Conservation (phyloP, 768 basidiomycete genomes). For the Lactarius akahatsu region DNA sequence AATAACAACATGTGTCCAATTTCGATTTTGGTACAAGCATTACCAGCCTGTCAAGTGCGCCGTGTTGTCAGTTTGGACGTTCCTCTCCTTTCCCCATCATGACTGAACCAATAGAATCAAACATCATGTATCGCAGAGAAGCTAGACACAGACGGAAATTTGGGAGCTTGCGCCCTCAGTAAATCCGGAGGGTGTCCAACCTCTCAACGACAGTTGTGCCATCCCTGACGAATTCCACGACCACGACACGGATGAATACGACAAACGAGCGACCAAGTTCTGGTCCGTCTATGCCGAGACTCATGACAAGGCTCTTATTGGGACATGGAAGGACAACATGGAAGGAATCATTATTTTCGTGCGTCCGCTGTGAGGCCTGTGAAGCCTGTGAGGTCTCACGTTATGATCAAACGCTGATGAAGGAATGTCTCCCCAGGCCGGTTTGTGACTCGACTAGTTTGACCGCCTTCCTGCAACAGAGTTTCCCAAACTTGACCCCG, state of each 20-base stretch:
- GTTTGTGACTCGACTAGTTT: conserved; percentile 16
- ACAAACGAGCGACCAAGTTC: conserved; percentile 26
- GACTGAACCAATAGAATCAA: not conserved
- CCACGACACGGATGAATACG: conserved; percentile 22
- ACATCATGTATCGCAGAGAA: not conserved
- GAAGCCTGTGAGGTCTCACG: not conserved
- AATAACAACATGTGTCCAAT: no score
- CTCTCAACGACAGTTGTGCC: no score
- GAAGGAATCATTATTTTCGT: conserved; percentile 44
- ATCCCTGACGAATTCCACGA: not conserved
- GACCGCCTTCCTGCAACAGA: conserved; percentile 18
- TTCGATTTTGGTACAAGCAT: no score
- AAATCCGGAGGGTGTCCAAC: no score
- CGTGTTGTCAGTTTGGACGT: not conserved
- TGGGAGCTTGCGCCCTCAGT: no score
- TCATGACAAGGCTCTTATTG: conserved; percentile 35
- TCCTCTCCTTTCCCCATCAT: not conserved
- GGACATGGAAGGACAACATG: conserved; percentile 45
- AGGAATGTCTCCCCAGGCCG: conserved; percentile 7
- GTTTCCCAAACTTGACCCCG: conserved; percentile 14
- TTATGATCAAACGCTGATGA: not conserved
- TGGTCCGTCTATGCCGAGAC: no score
- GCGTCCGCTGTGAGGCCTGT: conserved; percentile 11
- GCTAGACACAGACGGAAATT: no score
- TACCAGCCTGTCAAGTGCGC: not conserved